Evolutionary conservation across 352 stramenopile species (phyloP), one percentile per base, ranked within the genome.

Genomic region (Paralagenidium karlingii): DNA sequence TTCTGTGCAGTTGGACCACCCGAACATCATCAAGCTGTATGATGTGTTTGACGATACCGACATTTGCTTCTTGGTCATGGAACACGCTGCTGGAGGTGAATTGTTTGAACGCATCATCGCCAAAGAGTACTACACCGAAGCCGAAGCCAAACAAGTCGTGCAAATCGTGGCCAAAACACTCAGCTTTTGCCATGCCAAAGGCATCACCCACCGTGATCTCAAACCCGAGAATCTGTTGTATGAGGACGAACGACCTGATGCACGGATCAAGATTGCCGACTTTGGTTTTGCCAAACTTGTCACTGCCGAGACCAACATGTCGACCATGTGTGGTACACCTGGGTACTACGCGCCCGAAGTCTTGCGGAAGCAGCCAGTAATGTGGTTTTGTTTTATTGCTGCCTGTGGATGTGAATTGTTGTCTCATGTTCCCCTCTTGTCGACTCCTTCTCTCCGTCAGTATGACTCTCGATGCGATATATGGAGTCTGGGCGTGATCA

Each of bases 171-270:
- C 75, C 21, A 81, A 90, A 31, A 82, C 83, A 18, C 57, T 96
- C 13, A 50, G 56, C 1, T 92, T 95, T 54, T 96, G 81, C 55
- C 87, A 96, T 60, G 45, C 48, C 5, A 40, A 67, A 45, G 65
- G 84, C 33, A 80, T 98, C 46, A 94, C 94, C 9, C 93, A 97
- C 30, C 80, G 89, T n/a, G 94, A 98, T 55, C 71, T 98, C 39
- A 98, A 98, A 55, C 91, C 94, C 11, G 89, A 98, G 65, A 98
- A 98, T 58, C 58, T 98, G 25, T 59, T 98, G 21, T 87, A 97
- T 39, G 52, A 33, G 3, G 63, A 81, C 53, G 63, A 74, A 19
- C 78, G 62, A 13, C 71, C 95, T 45, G 82, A 95, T 45, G 74
- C 84, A 5, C 75, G 62, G 33, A 94, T 96, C 36, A 96, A 96